Evolutionary conservation across 768 basidiomycete species (phyloP).

Genomic region (Kwoniella bestiolae): DNA sequence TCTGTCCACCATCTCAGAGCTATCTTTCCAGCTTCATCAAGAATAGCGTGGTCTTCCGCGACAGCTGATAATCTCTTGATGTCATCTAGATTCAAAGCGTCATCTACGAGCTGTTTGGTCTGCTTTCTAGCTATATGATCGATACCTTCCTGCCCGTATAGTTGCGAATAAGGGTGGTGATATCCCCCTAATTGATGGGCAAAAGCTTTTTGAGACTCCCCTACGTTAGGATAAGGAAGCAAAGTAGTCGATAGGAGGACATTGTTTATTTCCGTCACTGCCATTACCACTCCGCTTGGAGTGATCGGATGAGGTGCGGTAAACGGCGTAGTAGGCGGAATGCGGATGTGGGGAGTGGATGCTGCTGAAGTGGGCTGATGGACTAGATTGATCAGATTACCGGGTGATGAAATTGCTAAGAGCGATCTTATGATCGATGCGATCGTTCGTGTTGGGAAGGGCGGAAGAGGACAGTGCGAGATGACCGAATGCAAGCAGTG

Average conservation of each 20-base stretch:
- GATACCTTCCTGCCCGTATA: slow-evolving; percentile 13
- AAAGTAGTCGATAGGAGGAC: slow-evolving; percentile 37
- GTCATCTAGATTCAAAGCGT: background rate
- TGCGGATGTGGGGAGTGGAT: slow-evolving; percentile 24
- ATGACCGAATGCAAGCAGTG: slow-evolving; percentile 36
- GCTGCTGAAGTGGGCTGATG: slow-evolving; percentile 28
- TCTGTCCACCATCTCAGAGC: slow-evolving; percentile 48
- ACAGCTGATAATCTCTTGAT: slow-evolving; percentile 5
- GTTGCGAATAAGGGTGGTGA: slow-evolving; percentile 6
- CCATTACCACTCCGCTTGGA: slow-evolving; percentile 38
- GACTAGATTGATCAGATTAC: slow-evolving; percentile 41
- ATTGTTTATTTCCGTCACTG: slow-evolving; percentile 38
- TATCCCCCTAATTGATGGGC: slow-evolving; percentile 14
- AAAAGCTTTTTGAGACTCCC: slow-evolving; percentile 21
- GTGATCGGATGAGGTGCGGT: slow-evolving; percentile 34
- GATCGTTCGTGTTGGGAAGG: slow-evolving; percentile 12
- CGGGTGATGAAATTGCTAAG: slow-evolving; percentile 31
- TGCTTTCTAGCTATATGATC: slow-evolving; percentile 8
- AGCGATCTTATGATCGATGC: slow-evolving; percentile 22
- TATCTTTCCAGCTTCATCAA: slow-evolving; percentile 24
- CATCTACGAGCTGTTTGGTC: slow-evolving; percentile 7
- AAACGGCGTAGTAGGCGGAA: slow-evolving; percentile 13
- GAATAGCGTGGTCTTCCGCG: slow-evolving; percentile 17
- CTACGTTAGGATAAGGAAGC: slow-evolving; percentile 17
- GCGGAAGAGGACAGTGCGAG: slow-evolving; percentile 31